These are phyloP conservation scores for Sporothrix pallida DNA, from an alignment of 2,329 filamentous ascomycete genomes.

Conservation along the genomic window DNA sequence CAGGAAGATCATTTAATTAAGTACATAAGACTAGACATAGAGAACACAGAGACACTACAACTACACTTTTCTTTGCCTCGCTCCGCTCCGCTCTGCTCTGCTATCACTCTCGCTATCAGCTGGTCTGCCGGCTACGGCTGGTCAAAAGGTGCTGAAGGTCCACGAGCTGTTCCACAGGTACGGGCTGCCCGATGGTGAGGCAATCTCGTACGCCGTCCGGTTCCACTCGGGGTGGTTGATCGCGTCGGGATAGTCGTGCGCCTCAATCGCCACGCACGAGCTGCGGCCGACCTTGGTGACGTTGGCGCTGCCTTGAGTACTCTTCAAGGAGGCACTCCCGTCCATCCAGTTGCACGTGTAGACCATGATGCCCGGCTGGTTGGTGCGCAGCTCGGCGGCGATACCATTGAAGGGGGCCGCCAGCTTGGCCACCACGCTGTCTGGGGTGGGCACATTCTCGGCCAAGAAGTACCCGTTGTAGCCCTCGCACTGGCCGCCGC, in stretches of 20 bases:
- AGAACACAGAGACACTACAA: not conserved
- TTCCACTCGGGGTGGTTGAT: slow-evolving; percentile 68
- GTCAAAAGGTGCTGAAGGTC: slow-evolving; percentile 47
- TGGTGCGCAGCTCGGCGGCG: slow-evolving; percentile 70
- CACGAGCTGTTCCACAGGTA: slow-evolving; percentile 55
- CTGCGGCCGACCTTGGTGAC: slow-evolving; percentile 59
- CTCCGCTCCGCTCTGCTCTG: not conserved
- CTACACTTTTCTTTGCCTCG: not conserved
- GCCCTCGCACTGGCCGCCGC: slow-evolving; percentile 69
- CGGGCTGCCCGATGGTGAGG: slow-evolving; percentile 46
- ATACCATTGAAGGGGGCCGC: slow-evolving; percentile 70
- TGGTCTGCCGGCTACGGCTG: too few relatives aligned
- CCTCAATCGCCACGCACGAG: slow-evolving; percentile 76
- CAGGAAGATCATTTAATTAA: not conserved
- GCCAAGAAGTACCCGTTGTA: slow-evolving; percentile 69
- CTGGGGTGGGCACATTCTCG: slow-evolving; percentile 47
- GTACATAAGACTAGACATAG: not conserved
- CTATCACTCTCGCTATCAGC: too few relatives aligned
- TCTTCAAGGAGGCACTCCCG: too few relatives aligned
- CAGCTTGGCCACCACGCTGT: slow-evolving; percentile 58
- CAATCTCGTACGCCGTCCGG: slow-evolving; percentile 50
- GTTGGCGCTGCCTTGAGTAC: too few relatives aligned
- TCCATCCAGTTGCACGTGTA: slow-evolving; percentile 69
- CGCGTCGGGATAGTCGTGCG: slow-evolving; percentile 77
- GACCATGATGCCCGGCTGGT: slow-evolving; percentile 73